A percentile compares a stretch with the other conserved stretches of the same genome.
Conservation (phyloP, 2,329 filamentous ascomycete genomes). For the Aspergillus latus region DNA sequence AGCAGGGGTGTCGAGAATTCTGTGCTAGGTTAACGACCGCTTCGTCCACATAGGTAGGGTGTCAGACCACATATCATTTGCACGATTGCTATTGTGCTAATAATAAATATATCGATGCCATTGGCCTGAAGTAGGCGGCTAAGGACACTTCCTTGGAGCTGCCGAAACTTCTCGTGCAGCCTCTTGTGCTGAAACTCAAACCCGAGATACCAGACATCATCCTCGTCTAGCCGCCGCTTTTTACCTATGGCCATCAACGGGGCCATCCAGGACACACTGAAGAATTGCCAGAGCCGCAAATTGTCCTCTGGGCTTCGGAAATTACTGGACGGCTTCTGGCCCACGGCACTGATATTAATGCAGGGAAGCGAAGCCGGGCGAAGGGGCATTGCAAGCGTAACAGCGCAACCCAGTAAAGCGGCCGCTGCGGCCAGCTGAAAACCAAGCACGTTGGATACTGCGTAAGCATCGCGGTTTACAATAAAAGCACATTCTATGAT, state of each 20-base stretch:
- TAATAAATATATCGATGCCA: constrained; percentile 72
- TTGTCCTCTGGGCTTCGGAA: constrained; percentile 79
- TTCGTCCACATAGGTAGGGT: neutral
- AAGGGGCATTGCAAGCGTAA: constrained; percentile 69
- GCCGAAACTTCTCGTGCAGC: constrained; percentile 72
- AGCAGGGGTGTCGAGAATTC: constrained; percentile 65
- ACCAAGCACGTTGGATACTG: constrained; percentile 19
- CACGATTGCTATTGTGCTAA: constrained; percentile 63
- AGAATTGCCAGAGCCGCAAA: constrained; percentile 76
- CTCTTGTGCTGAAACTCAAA: constrained; percentile 79
- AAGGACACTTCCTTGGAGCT: constrained; percentile 71
- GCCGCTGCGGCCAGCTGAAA: constrained; percentile 37
- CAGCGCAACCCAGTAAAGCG: constrained; percentile 49
- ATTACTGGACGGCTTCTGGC: constrained; percentile 54
- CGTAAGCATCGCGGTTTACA: constrained; percentile 22
- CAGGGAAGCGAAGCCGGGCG: constrained; percentile 58
- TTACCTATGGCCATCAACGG: constrained; percentile 68
- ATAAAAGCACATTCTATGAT: constrained; percentile 37
- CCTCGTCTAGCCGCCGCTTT: constrained; percentile 66
- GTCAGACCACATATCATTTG: constrained; percentile 57
- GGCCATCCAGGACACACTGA: constrained; percentile 79
- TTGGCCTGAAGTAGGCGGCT: constrained; percentile 71
- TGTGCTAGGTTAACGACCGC: constrained; percentile 27
- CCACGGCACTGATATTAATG: constrained; percentile 60
- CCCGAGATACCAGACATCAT: constrained; percentile 78